Evolutionary conservation across 2,329 filamentous ascomycete genomes (phyloP), one percentile per base, ranked within the genome.

Genomic region (Cladophialophora psammophila): DNA sequence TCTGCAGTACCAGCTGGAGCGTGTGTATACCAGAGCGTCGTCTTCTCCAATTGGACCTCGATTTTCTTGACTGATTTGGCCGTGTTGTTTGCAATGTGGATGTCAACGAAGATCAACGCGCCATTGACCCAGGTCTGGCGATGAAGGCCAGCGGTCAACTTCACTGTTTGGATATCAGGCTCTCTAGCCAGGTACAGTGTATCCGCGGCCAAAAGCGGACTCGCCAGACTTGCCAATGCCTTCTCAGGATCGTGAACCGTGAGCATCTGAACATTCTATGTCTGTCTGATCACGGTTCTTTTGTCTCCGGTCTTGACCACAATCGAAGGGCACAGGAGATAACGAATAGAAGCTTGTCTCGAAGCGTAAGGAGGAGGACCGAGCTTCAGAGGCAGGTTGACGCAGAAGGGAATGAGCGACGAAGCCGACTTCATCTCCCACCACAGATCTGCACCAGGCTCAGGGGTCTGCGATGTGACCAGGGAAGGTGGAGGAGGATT

Each of bases 121-220:
- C 84, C 85, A 69, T 83, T 86, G 62, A 87, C 83, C 85, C 85
- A 87, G 34, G 85, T 85, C 74, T 86, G 84, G n/a, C 85, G 80
- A 73, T 86, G 84, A 8, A 86, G 72, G 6, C 84, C 84, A 34
- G 84, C 84, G 20, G 84, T 86, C 18, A 86, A 73, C 62, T 78
- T 79, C 31, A 86, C 74, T 9, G 78, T 79, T 66, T 86, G 83
- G 1, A 80, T 66, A 1, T 75, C 75, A 34, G 74, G 75, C 48
- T 80, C 77, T 34, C 78, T 78, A 34, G 80, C 76, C 38, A 82
- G 74, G 32, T 80, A 83, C 38, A 86, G 74, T 7, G 84, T 84
- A 66, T 83, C 73, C 15, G 71, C 65, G 9, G 72, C 72, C 32
- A 73, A 35, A 1, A 73, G 68, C 15, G 73, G 72, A 57, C 64